These are phyloP conservation scores for Mycena latifolia DNA, from an alignment of 768 basidiomycete genomes.

Conservation along the genomic window DNA sequence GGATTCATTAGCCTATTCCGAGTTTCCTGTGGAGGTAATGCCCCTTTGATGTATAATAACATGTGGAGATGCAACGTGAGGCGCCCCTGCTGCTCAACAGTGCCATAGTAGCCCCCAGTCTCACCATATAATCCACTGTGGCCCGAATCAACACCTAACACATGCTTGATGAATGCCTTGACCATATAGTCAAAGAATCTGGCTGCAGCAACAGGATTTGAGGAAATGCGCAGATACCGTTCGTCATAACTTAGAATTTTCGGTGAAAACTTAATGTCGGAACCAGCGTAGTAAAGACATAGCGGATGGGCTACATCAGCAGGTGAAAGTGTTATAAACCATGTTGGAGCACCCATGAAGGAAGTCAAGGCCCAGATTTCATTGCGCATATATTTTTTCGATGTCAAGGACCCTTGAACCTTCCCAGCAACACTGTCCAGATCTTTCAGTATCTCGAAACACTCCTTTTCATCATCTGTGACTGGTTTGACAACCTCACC, in stretches of 20 bases:
- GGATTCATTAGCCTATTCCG: too few species aligned
- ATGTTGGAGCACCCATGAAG: slow-evolving; percentile 42
- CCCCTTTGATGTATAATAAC: too few species aligned
- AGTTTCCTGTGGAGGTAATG: too few species aligned
- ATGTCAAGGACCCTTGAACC: slow-evolving; percentile 43
- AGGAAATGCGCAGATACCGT: slow-evolving; percentile 6
- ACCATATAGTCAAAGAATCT: slow-evolving; percentile 39
- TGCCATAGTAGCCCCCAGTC: too few species aligned
- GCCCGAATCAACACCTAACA: too few species aligned
- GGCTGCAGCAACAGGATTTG: slow-evolving; percentile 33
- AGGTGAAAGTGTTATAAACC: slow-evolving; percentile 51
- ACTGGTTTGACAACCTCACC: slow-evolving; percentile 42
- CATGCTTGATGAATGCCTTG: slow-evolving; percentile 32
- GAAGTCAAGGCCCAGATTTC: slow-evolving; percentile 47
- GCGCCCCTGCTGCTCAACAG: too few species aligned
- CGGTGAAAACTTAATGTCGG: slow-evolving; percentile 37
- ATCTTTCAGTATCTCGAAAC: slow-evolving; percentile 48
- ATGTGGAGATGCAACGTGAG: too few species aligned
- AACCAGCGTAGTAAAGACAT: slow-evolving; percentile 47
- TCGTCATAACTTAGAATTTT: slow-evolving; percentile 6
- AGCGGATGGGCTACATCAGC: slow-evolving; percentile 48
- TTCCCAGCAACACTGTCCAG: slow-evolving; percentile 49
- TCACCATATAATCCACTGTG: too few species aligned
- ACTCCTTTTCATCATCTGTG: slow-evolving; percentile 47
- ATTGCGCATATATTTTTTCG: slow-evolving; percentile 45